A percentile compares a stretch with the other conserved stretches of the same genome.
Conservation (phyloP, 768 basidiomycete genomes). For the Heimioporus sp. region DNA sequence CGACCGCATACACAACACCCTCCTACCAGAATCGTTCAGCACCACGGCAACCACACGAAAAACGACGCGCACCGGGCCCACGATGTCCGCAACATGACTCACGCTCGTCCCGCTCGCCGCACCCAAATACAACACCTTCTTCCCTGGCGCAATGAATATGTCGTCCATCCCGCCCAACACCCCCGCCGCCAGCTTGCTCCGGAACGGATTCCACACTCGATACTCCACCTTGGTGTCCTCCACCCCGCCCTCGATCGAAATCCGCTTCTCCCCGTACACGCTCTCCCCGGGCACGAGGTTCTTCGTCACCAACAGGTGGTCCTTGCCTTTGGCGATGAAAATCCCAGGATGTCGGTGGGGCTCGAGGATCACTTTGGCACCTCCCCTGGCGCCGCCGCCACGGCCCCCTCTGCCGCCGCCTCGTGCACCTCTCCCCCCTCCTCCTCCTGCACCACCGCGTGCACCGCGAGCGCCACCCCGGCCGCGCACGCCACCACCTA, state of each 20-base stretch:
- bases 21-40: constrained; percentile 48
- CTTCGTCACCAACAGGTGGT: constrained; percentile 94
- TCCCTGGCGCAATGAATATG: constrained; percentile 89
- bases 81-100: constrained; percentile 98
- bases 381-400: constrained; percentile 73
- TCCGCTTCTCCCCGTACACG: constrained; percentile 98
- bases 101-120: constrained; percentile 98
- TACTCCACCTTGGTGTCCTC: constrained; percentile 92
- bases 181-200: constrained; percentile 94
- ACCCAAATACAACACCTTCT: constrained; percentile 96
- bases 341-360: constrained; percentile 94
- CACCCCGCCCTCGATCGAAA: constrained; percentile 73
- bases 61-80: constrained; percentile 74
- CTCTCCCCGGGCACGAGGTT: constrained; percentile 97
- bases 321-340: constrained; percentile 97
- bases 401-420: constrained; percentile 61
- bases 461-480: constrained; percentile 21
- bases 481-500: constrained; percentile 15
- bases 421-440: constrained; percentile 44
- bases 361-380: constrained; percentile 87
- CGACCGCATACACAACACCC: constrained; percentile 96
- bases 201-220: constrained; percentile 99
- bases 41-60: constrained; percentile 4
- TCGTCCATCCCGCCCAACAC: constrained; percentile 93
- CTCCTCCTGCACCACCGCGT: too few relatives aligned